Base-by-base conservation (phyloP, 2,329 filamentous ascomycete species). In the Coleophoma crateriformis region DNA sequence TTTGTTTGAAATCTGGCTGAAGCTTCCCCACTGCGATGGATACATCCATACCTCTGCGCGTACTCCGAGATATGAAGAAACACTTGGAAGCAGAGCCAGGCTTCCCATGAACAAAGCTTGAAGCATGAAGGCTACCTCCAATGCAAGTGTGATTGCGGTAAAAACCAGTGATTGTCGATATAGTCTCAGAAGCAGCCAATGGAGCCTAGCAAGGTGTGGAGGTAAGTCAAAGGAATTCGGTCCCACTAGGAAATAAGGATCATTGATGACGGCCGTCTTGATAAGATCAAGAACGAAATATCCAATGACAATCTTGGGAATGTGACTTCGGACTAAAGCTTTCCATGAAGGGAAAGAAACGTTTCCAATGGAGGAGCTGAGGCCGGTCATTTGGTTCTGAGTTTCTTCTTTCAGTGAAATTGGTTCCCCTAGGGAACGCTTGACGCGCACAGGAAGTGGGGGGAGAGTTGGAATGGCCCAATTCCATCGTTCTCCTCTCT, bases 161-260 rank as follows among this genome's bases (percentile, higher is more conserved):
- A 85, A 71, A 47, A 74, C 77, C 45, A 87, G 56, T 2, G 76
- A 11, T 49, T 82, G 73, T 45, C 85, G 83, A 58, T 80, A 81
- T 7, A 76, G 54, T 33, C 71, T 72, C 27, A 85, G 67, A 2
- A 79, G 50, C 45, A 71, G 54, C 0, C 69, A 65, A 7, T 76
- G 73, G 3, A 78, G 58, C 61, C 51, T 10, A 62, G 62, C 27
- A 50, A 78, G 61, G 66, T 76, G 58, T 62, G 71, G 47, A 51
- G 83, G 67, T 51, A 71, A 53, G 55, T 74, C 56, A 60, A 66
- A 60, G 50, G 65, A 61, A 48, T 71, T 68, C 1, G 73, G 69
- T 1, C 81, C 76, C 20, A 79, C 62, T 50, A 82, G 61, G 67
- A 91, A 95, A 70, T 92, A 95, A 0, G 86, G 84, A 60, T 97